Base-by-base conservation (phyloP, 805 yeast species). In the Ogataea pignaliae region DNA sequence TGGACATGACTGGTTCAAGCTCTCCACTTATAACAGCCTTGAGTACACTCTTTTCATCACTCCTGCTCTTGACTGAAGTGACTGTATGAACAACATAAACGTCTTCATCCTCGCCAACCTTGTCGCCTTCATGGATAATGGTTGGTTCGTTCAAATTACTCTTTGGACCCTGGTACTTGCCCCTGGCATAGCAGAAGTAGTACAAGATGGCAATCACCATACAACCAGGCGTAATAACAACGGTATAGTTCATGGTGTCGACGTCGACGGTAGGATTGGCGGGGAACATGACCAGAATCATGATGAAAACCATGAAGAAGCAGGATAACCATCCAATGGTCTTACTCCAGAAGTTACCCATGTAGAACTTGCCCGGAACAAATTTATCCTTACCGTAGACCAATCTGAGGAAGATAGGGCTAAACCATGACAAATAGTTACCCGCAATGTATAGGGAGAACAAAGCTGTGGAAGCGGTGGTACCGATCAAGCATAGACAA, bases 121-220 rank as follows among this genome's bases (percentile, higher is more conserved):
- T 37, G 9, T 50, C 61, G 42, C 55, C 59, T 36, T 49, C 56
- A 29, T 52, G 56, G 16, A 51, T 51, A 39, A 52, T 45, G 29
- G 36, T 42, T 41, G 59, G 59, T 36, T 55, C 75, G n/a, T 45
- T 39, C 44, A 55, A 41, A 37, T 55, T 55, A 34, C 54, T 50
- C 41, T 52, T 59, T 3, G 88, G 88, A 8, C 88, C 88, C 29
- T 69, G 57, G 67, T 76, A 82, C 56, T 69, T 65, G 53, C 72
- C 77, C 47, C 74, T 70, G 3, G 82, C 85, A 54, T 73, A 73
- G 4, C 68, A 58, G 43, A 59, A 70, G 63, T 76, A 82, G 61
- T 81, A 81, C 1, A 72, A 40, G 44, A 72, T 54, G 1, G 84
- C 70, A 15, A 79, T 63, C 5, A 76, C 45, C 84, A 84, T 79